Conservation (phyloP, 176 grass and related monocot genomes). For the Triticum monococcum region DNA sequence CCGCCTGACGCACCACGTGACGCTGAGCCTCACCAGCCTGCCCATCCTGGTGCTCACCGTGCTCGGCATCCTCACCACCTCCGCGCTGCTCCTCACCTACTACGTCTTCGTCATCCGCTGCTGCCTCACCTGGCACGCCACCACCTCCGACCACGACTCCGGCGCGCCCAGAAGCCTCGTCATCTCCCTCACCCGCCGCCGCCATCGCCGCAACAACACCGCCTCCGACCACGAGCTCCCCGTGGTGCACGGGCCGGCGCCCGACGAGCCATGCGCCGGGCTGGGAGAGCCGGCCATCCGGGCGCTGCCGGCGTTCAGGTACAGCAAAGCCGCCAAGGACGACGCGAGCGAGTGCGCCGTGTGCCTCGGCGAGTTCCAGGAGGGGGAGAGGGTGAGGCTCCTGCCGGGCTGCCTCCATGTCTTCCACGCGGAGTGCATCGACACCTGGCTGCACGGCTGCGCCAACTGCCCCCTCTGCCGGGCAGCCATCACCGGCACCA, state of each 20-base stretch:
- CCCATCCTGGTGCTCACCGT: constrained; percentile 62
- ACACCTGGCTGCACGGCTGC: constrained; percentile 73
- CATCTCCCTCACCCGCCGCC: constrained; percentile 19
- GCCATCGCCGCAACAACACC: not conserved
- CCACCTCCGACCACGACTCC: not conserved
- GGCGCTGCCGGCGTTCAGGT: constrained; percentile 54
- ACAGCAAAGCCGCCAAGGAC: constrained; percentile 36
- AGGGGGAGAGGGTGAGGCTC: constrained; percentile 67
- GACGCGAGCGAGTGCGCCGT: constrained; percentile 55
- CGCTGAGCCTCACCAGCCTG: constrained; percentile 38
- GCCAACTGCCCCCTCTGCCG: constrained; percentile 88
- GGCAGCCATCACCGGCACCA: constrained; percentile 30
- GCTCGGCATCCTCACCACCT: constrained; percentile 57
- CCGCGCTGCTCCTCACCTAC: constrained; percentile 76
- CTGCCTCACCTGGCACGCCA: constrained; percentile 61
- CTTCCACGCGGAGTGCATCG: constrained; percentile 84
- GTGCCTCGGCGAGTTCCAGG: constrained; percentile 81
- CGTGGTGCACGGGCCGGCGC: not conserved
- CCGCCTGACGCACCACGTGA: not conserved
- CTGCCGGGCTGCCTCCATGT: constrained; percentile 77
- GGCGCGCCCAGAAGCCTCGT: not conserved
- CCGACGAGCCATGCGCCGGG: constrained; percentile 19
- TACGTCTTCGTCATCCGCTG: constrained; percentile 81
- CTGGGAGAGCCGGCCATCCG: constrained; percentile 52
- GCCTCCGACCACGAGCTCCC: not conserved